Conservation (phyloP, 1,284 basidiomycete genomes). For the Microbotryomycetes sp. region DNA sequence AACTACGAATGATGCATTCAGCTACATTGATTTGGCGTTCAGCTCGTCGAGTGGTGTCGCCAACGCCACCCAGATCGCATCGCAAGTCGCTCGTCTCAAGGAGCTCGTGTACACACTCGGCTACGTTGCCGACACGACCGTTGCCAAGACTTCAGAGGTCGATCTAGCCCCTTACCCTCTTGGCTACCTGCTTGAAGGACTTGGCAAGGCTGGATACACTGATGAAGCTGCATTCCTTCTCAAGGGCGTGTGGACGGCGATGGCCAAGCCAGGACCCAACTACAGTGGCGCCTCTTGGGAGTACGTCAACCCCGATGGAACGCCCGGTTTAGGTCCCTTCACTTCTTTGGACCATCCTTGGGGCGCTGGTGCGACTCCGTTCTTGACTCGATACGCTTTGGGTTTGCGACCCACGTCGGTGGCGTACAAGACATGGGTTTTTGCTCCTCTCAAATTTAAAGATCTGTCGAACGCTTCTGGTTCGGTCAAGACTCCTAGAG, state of each 20-base stretch:
- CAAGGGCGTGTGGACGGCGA: neutral
- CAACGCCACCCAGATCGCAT: neutral
- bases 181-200: conserved; percentile 2
- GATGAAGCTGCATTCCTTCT: conserved; percentile 2
- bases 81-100: conserved; percentile 1
- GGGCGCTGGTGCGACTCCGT: conserved; percentile 6
- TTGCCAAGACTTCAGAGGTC: neutral
- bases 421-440: neutral
- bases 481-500: no score
- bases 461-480: no score
- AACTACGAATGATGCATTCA: neutral
- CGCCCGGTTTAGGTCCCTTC: conserved; percentile 1
- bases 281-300: conserved; percentile 4
- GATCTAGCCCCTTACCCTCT: conserved; percentile 2
- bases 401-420: neutral
- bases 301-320: neutral
- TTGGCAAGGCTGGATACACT: neutral
- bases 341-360: conserved; percentile 3
- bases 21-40: conserved; percentile 8
- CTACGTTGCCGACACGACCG: neutral
- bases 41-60: neutral
- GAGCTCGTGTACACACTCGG: conserved; percentile 5
- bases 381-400: neutral
- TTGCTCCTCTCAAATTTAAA: neutral
- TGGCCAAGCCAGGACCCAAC: neutral